Evolutionary conservation across 1,284 basidiomycete species (phyloP), one percentile per base, ranked within the genome.

Genomic region (Clitocybe nebularis): DNA sequence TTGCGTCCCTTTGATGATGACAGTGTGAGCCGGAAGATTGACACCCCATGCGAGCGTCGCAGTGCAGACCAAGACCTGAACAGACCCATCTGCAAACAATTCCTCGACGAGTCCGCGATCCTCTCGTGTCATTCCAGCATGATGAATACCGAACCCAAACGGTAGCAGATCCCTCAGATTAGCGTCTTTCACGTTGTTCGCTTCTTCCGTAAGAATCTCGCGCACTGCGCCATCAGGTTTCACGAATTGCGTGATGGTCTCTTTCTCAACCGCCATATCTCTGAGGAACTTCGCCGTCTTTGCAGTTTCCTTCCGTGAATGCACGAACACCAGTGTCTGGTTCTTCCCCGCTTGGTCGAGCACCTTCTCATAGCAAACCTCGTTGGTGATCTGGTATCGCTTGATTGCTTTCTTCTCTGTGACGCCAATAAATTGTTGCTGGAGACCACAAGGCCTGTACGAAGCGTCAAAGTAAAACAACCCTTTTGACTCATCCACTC

Each of bases 401-500:
- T 96, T 98, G 76, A 99, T 98, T 0, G 96, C 96, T 69, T 98
- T 99, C 76, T 97, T 98, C 72, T 99, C 96, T 0, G 95, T 98
- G 49, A 99, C 85, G 48, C 96, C 96, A 50, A 99, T 84, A 64
- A 97, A 98, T 58, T 97, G 93, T 56, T 98, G 94, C 60, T 95
- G 93, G 25, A 99, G 81, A 1, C 86, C 90, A 59, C 95, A 97
- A 7, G 96, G 96, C 35, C 96, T 81, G 61, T 90, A 93, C 0
- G 92, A 81, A 0, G 92, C 83, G 57, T 99, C 95, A 60, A 99
- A 99, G 73, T 94, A 96, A 73, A 99, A 98, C 0, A 99, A 71
- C 0, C 96, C 95, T 60, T 90, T 92, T 41, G 82, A 80, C 44
- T 87, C 81, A 59, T 99, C 93, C 14, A 99, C 94, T 4, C 94